Base-by-base conservation (phyloP, 148 eudicot species). In the Diospyros kaki region DNA sequence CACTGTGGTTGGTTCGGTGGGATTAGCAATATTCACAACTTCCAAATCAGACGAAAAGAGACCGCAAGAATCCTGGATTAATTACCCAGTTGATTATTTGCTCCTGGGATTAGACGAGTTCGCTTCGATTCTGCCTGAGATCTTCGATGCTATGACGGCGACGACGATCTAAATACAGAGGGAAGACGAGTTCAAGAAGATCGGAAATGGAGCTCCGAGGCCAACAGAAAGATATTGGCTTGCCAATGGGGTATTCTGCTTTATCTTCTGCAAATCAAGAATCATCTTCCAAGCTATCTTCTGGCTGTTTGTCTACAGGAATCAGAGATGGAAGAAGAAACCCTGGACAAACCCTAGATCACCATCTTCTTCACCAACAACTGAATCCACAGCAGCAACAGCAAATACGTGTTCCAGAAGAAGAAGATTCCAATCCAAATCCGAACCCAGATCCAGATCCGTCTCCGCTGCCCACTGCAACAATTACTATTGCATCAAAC, bases 161-260 rank as follows among this genome's bases (percentile, higher is more conserved):
- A 28, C 28, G 28, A 28, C 11, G 72, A 38, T 28, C 66, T 62
- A 3, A 6, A 38, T 0, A 40, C 10, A 8, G 11, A 15, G 17
- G 7, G 52, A 3, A 2, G 12, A 66, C 11, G 51, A 58, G 17
- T 44, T 6, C 28, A 64, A 48, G 52, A 48, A 48, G 28, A 48
- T 73, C 59, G 28, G 44, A 64, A 64, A 82, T 85, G 84, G 81
- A 85, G 39, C 55, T 78, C 6, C 76, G 82, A 46, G 71, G 69
- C 0, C 77, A 58, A 81, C 76, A 80, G 9, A 53, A 74, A 54
- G 68, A 73, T 42, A 55, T 68, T 45, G 69, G 72, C 40, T 64
- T 55, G 67, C 50, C 63, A 68, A 81, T 51, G 42, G 68, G 62
- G 42, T 38, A 78, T 41, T 52, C 50, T 41, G 52, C 52, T 48